phyloP scores from a whole-genome alignment of 1,139 yeast genomes.

The Candida sp. region DNA sequence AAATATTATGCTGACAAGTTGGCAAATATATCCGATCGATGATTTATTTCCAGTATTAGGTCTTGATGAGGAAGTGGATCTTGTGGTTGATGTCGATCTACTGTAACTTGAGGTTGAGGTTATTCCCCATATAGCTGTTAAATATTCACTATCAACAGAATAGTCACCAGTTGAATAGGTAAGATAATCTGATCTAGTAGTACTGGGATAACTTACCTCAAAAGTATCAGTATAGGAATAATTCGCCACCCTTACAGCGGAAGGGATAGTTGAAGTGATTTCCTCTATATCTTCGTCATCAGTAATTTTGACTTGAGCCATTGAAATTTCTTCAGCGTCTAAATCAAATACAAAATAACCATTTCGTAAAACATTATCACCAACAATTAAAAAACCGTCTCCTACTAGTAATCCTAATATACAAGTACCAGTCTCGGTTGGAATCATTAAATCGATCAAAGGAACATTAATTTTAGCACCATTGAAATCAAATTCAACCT shows the following conservation, averaged over 20 bases:
- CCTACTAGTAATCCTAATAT: slow-evolving; percentile 6
- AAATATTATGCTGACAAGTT: no score
- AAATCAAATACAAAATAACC: slow-evolving; percentile 27
- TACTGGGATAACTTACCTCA: not conserved
- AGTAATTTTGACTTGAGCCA: slow-evolving; percentile 25
- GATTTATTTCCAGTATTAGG: not conserved
- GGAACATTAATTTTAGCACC: slow-evolving; percentile 29
- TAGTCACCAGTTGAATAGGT: not conserved
- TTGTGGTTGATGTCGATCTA: not conserved
- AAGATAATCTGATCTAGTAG: not conserved
- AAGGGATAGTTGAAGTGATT: not conserved
- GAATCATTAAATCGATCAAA: slow-evolving; percentile 14
- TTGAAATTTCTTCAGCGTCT: slow-evolving; percentile 19
- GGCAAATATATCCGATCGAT: no score
- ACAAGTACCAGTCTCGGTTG: slow-evolving; percentile 6
- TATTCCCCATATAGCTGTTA: not conserved
- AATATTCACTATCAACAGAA: not conserved
- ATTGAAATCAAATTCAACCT: slow-evolving; percentile 25
- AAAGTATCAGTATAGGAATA: not conserved
- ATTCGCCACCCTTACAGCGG: not conserved
- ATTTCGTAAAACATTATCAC: slow-evolving; percentile 28
- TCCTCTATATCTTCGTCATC: not conserved
- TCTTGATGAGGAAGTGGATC: not conserved
- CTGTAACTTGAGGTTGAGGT: no score
- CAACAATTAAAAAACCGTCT: slow-evolving; percentile 10